These are phyloP conservation scores for Termitomyces sp. DNA, from an alignment of 768 basidiomycete genomes.

Conservation along the genomic window DNA sequence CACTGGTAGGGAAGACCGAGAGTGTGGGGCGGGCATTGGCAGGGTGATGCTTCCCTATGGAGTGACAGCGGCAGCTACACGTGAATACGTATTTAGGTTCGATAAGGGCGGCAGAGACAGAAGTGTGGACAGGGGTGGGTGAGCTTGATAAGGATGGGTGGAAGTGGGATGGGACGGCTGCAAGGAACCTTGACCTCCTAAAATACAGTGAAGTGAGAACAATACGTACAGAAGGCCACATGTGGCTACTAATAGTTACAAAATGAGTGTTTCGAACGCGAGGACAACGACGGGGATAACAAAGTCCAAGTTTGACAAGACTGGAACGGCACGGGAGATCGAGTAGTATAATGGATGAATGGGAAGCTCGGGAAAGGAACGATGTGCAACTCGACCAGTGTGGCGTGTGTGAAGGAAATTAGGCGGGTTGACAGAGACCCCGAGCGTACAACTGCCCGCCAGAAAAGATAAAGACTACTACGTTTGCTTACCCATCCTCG, in stretches of 20 bases:
- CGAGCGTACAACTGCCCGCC: conserved; percentile 15
- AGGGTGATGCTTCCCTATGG: background rate
- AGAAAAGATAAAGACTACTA: background rate
- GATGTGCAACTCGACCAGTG: conserved; percentile 2
- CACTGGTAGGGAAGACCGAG: background rate
- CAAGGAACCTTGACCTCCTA: conserved; percentile 2
- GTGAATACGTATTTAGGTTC: background rate
- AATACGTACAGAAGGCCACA: conserved; percentile 2
- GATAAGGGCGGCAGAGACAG: background rate
- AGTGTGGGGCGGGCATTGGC: background rate
- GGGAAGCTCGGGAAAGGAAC: conserved; percentile 9
- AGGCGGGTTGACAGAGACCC: conserved; percentile 15
- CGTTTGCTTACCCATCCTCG: background rate
- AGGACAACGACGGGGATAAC: conserved; percentile 4
- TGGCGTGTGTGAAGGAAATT: conserved; percentile 5
- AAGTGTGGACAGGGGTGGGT: background rate
- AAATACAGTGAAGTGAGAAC: conserved; percentile 10
- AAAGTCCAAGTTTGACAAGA: background rate
- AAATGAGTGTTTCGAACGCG: conserved; percentile 1
- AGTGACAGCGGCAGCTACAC: background rate
- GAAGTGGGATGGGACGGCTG: background rate
- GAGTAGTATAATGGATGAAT: background rate
- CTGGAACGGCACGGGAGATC: conserved; percentile 3
- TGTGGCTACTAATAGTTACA: conserved; percentile 1
- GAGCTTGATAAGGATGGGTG: background rate